Conservation (phyloP, 768 basidiomycete species). For the Myochromella boudieri region DNA sequence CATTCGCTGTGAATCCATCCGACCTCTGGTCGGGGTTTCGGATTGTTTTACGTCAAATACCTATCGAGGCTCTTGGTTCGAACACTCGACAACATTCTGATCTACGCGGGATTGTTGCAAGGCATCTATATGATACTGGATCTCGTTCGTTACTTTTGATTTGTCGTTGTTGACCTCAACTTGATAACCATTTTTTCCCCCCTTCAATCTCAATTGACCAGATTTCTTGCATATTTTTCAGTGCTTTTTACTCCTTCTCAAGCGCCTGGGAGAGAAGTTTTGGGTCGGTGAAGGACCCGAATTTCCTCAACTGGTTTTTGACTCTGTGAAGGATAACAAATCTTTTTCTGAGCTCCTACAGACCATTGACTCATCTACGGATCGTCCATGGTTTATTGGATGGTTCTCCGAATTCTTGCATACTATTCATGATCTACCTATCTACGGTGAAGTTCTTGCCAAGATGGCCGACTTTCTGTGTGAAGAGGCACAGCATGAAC, state of each 20-base stretch:
- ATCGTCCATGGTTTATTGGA: conserved; percentile 48
- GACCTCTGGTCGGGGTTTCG: conserved; percentile 55
- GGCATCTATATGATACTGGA: conserved; percentile 61
- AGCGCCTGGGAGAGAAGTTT: conserved; percentile 50
- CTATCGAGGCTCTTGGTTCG: conserved; percentile 38
- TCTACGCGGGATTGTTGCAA: conserved; percentile 52
- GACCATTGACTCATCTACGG: conserved; percentile 26
- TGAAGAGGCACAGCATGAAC: conserved; percentile 79
- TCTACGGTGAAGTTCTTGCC: conserved; percentile 68
- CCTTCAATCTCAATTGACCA: conserved; percentile 25
- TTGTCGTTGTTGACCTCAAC: conserved; percentile 11
- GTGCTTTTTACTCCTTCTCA: conserved; percentile 60
- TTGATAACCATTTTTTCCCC: conserved; percentile 10
- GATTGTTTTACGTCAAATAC: conserved; percentile 51
- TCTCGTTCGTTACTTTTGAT: conserved; percentile 47
- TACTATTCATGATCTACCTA: conserved; percentile 47
- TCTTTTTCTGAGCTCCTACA: conserved; percentile 49
- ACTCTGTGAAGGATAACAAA: conserved; percentile 79
- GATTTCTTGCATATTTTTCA: conserved; percentile 61
- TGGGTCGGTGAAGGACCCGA: conserved; percentile 75
- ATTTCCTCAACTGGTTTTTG: conserved; percentile 78
- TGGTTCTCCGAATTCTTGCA: conserved; percentile 69
- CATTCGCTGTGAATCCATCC: conserved; percentile 35
- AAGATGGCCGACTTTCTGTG: conserved; percentile 73
- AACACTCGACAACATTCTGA: conserved; percentile 36